A percentile compares a stretch with the other conserved stretches of the same genome.
phyloP scores from a whole-genome alignment of 768 basidiomycete genomes.

The Rhodotorula babjevae region DNA sequence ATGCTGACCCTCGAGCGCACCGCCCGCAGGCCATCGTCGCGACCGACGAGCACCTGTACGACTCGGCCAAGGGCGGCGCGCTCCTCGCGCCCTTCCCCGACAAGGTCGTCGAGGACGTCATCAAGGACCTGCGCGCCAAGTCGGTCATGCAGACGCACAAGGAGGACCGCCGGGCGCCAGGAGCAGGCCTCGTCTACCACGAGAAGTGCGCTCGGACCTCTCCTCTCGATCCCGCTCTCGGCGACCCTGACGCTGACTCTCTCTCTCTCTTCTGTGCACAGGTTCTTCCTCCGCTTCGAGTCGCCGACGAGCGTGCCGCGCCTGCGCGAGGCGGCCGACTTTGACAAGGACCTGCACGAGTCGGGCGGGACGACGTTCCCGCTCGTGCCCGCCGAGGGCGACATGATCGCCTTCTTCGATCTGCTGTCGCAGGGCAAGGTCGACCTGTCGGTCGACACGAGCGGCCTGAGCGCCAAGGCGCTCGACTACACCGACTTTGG shows the following conservation, averaged over 20 bases:
- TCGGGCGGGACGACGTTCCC: conserved; percentile 68
- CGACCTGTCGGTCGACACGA: conserved; percentile 66
- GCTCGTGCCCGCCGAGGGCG: conserved; percentile 71
- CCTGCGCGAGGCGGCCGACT: conserved; percentile 1
- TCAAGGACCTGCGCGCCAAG: conserved; percentile 60
- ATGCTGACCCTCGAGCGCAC: background rate
- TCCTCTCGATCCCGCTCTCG: too few species aligned
- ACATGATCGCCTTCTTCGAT: conserved; percentile 68
- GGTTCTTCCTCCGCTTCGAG: conserved; percentile 9
- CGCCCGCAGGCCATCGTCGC: conserved; percentile 26
- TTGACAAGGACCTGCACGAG: conserved; percentile 63
- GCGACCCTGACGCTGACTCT: too few species aligned
- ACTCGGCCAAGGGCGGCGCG: conserved; percentile 1
- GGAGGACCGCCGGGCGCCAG: conserved; percentile 56
- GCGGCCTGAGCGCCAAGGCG: conserved; percentile 48
- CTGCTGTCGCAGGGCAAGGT: conserved; percentile 78
- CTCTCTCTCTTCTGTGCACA: background rate
- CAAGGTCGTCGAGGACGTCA: conserved; percentile 53
- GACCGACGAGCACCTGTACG: conserved; percentile 27
- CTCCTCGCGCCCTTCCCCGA: conserved; percentile 25
- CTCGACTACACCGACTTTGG: conserved; percentile 65
- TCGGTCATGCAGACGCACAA: conserved; percentile 45
- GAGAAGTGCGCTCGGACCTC: conserved; percentile 54
- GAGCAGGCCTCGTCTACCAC: conserved; percentile 69
- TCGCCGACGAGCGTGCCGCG: conserved; percentile 50